Evolutionary conservation across 768 basidiomycete genomes (phyloP), one percentile per base, ranked within the genome.

Genomic region (Leccinum boreale): DNA sequence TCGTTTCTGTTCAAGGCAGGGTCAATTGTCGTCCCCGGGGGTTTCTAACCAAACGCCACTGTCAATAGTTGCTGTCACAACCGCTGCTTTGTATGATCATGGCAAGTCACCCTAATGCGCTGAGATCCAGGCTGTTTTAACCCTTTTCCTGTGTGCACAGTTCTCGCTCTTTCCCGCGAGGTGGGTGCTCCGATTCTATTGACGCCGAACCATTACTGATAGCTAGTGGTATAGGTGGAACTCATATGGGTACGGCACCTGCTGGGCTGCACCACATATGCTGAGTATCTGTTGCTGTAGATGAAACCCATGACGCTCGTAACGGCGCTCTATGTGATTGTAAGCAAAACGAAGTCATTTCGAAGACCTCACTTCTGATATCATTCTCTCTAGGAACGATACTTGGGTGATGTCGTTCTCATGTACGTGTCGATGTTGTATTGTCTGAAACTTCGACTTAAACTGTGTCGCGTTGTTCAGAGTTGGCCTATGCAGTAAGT

Each of bases 31-130:
- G 2, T 42, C 24, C 47, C 24, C 1, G 5, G 19, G 50, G 15
- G 5, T 39, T 47, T 55, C n/a, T 49, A 47, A 42, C 23, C 21
- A 44, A 52, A 62, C 52, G 35, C 54, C 52, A 39, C 57, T 48
- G 47, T 35, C 54, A 52, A 54, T 21, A 72, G 70, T 68, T 64
- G 72, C 70, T 12, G 66, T 70, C 28, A 59, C 70, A 28, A 51
- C 58, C 28, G 66, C 61, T 45, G 70, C 58, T 50, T 48, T 72
- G 14, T 73, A 72, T 46, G 70, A 72, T 56, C 70, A 72, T 15
- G 62, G 70, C 65, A 55, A 58, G 60, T 35, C 47, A 6, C 23
- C 19, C 6, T 24, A 24, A 23, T 42, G 9, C 2, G 28, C 28
- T 14, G 26, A 28, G 10, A 19, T 44, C 24, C 6, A 39, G 14